Percentiles rank a stretch among this genome's conserved stretches.
These are phyloP conservation scores for Puccinia novopanici DNA, from an alignment of 1,284 basidiomycete genomes.

Conservation along the genomic window DNA sequence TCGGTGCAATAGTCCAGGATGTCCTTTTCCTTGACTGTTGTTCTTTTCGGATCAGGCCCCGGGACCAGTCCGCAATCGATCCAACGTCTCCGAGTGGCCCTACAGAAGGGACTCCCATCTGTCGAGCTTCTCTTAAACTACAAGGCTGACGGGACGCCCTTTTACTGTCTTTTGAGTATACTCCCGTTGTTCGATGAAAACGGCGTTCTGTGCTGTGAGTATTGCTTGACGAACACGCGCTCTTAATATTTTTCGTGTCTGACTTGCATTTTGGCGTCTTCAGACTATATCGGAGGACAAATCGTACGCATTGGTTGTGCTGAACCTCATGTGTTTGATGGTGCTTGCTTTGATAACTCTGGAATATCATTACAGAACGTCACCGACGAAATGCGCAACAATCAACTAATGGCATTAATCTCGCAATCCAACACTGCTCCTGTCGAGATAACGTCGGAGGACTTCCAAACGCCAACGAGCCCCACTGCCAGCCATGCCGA, in stretches of 20 bases:
- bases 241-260: not conserved
- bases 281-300: constrained; percentile 47
- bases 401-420: constrained; percentile 13
- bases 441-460: not conserved
- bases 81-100: constrained; percentile 10
- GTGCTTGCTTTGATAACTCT: not conserved
- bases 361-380: constrained; percentile 23
- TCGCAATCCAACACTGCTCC: constrained; percentile 17
- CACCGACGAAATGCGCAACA: constrained; percentile 24
- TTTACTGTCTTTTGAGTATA: constrained; percentile 56
- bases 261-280: not conserved
- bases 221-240: not conserved
- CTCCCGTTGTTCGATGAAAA: constrained; percentile 54
- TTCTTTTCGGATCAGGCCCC: constrained; percentile 10
- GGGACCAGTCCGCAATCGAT: constrained; percentile 39
- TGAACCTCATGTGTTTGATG: not conserved
- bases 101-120: constrained; percentile 23
- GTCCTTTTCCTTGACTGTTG: not conserved
- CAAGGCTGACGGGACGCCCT: constrained; percentile 53
- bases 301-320: constrained; percentile 11
- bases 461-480: not conserved
- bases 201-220: constrained; percentile 55
- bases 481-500: not conserved
- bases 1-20: not conserved
- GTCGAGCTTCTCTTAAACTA: constrained; percentile 57